Percentiles rank a stretch among this genome's conserved stretches.
These are phyloP conservation scores for Bacterosira constricta DNA, from an alignment of 108 stramenopile genomes.

Conservation along the genomic window DNA sequence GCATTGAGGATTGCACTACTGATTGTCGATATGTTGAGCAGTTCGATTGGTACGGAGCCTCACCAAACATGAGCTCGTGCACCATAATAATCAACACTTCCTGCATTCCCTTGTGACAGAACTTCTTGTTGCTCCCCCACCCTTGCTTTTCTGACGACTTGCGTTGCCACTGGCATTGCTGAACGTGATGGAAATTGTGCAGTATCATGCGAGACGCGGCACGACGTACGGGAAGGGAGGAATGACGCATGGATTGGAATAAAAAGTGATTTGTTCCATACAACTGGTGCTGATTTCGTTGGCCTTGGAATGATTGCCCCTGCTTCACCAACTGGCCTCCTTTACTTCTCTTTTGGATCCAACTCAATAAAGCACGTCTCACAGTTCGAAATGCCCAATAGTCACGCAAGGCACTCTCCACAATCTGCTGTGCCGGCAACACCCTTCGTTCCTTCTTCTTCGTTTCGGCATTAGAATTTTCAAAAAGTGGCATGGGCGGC, in stretches of 20 bases:
- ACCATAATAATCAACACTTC: constrained; percentile 29
- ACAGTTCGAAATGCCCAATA: constrained; percentile 26
- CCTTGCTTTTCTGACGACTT: not conserved
- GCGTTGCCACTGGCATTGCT: not conserved
- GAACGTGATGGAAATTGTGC: constrained; percentile 18
- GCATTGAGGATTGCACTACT: too few relatives aligned
- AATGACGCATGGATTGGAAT: constrained; percentile 37
- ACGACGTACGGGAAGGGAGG: constrained; percentile 26
- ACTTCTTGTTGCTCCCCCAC: not conserved
- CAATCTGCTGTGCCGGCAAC: constrained; percentile 14
- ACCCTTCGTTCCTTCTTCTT: not conserved
- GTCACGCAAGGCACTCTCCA: constrained; percentile 20
- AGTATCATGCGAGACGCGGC: constrained; percentile 29
- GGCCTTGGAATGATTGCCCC: not conserved
- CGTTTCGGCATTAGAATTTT: too few relatives aligned
- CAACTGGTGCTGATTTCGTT: not conserved
- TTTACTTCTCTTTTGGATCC: constrained; percentile 1
- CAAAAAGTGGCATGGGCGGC: constrained; percentile 14
- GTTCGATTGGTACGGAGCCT: constrained; percentile 23
- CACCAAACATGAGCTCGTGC: constrained; percentile 23
- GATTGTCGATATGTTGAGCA: too few relatives aligned
- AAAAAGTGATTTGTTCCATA: constrained; percentile 43
- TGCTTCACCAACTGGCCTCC: not conserved
- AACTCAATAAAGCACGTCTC: constrained; percentile 20
- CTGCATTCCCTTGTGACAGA: constrained; percentile 1